Conservation (phyloP, 768 basidiomycete species). For the Podaxis sp. region DNA sequence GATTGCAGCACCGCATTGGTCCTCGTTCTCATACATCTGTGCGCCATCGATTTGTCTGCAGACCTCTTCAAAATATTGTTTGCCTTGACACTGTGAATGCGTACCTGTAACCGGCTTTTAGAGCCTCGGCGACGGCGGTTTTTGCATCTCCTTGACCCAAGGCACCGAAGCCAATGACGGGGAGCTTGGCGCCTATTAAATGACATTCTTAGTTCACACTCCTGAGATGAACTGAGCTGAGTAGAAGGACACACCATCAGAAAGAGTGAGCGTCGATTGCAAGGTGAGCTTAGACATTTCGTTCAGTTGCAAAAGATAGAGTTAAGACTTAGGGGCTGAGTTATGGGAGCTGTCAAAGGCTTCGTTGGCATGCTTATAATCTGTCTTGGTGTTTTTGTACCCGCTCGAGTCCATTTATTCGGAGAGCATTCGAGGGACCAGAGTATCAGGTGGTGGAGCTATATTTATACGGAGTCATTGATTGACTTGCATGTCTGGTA, state of each 20-base stretch:
- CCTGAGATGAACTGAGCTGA: background rate
- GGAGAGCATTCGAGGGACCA: background rate
- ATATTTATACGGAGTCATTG: background rate
- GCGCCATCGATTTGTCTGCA: conserved; percentile 61
- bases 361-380: background rate
- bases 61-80: background rate
- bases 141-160: conserved; percentile 53
- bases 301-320: background rate
- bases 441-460: background rate
- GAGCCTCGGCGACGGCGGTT: conserved; percentile 51
- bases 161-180: conserved; percentile 62
- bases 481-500: background rate
- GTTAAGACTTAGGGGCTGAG: background rate
- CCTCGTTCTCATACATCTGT: conserved; percentile 55
- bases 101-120: conserved; percentile 59
- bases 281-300: conserved; percentile 18
- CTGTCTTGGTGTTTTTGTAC: conserved; percentile 3
- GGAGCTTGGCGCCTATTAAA: conserved; percentile 46
- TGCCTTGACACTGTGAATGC: background rate
- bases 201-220: background rate
- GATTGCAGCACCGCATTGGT: conserved; percentile 48
- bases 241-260: conserved; percentile 21
- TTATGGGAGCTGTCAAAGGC: too few relatives aligned
- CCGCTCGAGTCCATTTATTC: background rate
- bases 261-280: conserved; percentile 24